Evolutionary conservation across 495 filamentous ascomycete genomes (phyloP).

Genomic region (Tuber magnatum): DNA sequence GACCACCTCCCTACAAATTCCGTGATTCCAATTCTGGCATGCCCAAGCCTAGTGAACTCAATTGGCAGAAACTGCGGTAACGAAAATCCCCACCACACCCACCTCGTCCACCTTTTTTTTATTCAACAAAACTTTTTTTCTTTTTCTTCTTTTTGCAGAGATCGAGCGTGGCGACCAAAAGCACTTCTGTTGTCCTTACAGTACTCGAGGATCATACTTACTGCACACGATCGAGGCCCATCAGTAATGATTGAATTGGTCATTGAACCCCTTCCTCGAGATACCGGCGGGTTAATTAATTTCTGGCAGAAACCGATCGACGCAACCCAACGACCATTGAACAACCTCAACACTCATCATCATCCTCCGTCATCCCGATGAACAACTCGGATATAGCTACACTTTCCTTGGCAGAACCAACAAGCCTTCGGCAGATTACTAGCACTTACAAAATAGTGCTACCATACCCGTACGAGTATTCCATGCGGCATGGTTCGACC

Average conservation of each 20-base stretch:
- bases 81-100: neutral
- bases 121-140: neutral
- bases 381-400: neutral
- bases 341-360: neutral
- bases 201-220: neutral
- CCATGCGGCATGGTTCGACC: neutral
- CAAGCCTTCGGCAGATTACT: neutral
- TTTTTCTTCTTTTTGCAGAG: neutral
- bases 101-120: neutral
- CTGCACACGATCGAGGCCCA: constrained; percentile 1
- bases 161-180: neutral
- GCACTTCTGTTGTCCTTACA: neutral
- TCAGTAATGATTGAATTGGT: neutral
- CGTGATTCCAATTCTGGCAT: neutral
- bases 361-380: neutral
- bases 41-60: neutral
- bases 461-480: neutral
- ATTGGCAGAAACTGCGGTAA: neutral
- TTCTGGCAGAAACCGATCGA: neutral
- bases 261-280: neutral
- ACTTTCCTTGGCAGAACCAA: neutral
- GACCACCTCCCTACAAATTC: neutral
- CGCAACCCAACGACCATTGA: neutral
- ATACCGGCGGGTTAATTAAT: neutral
- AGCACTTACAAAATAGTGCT: neutral